Conservation (phyloP, 345 rosid species). For the Microthlaspi erraticum region DNA sequence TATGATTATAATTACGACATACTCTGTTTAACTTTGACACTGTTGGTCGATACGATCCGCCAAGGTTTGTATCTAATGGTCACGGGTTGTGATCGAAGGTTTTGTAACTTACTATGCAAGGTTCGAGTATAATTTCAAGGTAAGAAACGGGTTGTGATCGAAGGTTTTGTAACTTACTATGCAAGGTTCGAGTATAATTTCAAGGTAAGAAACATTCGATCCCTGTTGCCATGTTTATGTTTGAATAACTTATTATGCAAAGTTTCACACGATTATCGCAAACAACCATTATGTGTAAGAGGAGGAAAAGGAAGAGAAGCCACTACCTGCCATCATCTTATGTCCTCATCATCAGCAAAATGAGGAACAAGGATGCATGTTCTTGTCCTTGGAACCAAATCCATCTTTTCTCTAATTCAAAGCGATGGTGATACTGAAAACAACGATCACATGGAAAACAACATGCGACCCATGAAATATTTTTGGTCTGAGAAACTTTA, state of each 20-base stretch:
- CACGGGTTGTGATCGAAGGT: not conserved
- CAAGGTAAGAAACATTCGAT: not conserved
- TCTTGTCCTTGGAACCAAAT: conserved; percentile 67
- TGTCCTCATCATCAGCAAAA: conserved; percentile 51
- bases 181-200: not conserved
- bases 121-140: not conserved
- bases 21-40: not conserved
- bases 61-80: conserved; percentile 1
- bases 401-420: conserved; percentile 61
- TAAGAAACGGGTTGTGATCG: not conserved
- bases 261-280: conserved; percentile 37
- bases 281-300: conserved; percentile 16
- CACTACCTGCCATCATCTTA: not conserved
- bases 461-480: conserved; percentile 11
- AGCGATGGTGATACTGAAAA: no score
- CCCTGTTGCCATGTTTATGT: no score
- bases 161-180: not conserved
- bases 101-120: not conserved
- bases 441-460: not conserved
- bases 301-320: conserved; percentile 8
- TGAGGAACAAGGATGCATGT: conserved; percentile 30
- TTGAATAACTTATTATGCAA: no score
- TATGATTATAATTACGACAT: not conserved
- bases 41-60: conserved; percentile 12
- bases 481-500: not conserved